Evolutionary conservation across 306 rosid species (phyloP).

Genomic region (Castanea crenata): DNA sequence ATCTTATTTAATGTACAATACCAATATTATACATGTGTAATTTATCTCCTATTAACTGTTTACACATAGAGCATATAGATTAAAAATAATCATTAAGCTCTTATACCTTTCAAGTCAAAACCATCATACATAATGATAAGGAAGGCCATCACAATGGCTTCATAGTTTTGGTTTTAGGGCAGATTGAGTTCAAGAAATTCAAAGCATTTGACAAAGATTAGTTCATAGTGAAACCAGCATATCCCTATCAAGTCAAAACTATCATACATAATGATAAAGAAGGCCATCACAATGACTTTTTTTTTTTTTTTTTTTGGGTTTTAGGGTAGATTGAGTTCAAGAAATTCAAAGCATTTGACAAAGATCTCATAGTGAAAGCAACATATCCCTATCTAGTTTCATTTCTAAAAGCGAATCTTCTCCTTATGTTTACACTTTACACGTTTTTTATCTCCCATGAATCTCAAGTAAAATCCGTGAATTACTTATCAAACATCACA

Average conservation of each 20-base stretch:
- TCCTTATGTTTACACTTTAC: neutral
- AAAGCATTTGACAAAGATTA: constrained; percentile 8
- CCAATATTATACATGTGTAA: too few relatives aligned
- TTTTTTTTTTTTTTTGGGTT: neutral
- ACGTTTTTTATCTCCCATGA: neutral
- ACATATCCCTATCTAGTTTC: neutral
- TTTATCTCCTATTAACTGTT: neutral
- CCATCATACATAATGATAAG: neutral
- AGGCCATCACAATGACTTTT: neutral
- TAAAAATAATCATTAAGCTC: neutral
- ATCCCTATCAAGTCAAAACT: neutral
- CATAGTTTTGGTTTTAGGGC: neutral
- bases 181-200: neutral
- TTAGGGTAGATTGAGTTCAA: neutral
- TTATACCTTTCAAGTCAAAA: neutral
- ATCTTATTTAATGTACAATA: too few relatives aligned
- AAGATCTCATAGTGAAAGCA: neutral
- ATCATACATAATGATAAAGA: neutral
- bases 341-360: constrained; percentile 7
- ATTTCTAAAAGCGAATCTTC: neutral
- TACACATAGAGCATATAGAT: constrained; percentile 6
- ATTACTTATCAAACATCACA: too few relatives aligned
- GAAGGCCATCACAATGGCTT: neutral
- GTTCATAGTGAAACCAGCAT: neutral
- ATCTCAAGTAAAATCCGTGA: neutral